phyloP scores from a whole-genome alignment of 192 early-diverging fungal species.

The Coemansia asiatica region DNA sequence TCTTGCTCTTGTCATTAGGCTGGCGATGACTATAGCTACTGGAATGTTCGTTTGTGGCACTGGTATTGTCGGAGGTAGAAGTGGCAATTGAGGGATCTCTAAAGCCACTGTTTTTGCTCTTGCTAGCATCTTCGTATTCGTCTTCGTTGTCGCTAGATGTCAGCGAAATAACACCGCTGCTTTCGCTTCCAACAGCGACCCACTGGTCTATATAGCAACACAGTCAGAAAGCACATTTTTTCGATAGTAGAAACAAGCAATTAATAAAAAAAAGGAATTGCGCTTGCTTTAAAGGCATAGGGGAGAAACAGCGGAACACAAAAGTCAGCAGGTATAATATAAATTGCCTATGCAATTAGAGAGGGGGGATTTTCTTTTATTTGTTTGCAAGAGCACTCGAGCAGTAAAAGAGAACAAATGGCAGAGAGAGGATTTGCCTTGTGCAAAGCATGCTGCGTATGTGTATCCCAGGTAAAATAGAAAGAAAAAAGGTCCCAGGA shows the following conservation, averaged over 20 bases:
- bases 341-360: too few relatives aligned
- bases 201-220: constrained; percentile 57
- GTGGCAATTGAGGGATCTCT: background rate
- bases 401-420: background rate
- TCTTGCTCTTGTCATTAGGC: background rate
- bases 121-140: constrained; percentile 17
- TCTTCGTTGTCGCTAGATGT: constrained; percentile 52
- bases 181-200: constrained; percentile 44
- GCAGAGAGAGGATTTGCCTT: constrained; percentile 12
- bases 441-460: background rate
- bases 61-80: background rate
- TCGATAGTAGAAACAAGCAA: too few relatives aligned
- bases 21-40: background rate
- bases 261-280: too few relatives aligned
- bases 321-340: too few relatives aligned
- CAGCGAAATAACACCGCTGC: constrained; percentile 54
- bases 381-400: background rate
- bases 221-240: background rate
- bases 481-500: background rate
- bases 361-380: too few relatives aligned
- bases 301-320: background rate
- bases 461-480: background rate
- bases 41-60: background rate
- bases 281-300: background rate
- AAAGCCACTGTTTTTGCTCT: background rate